These are phyloP conservation scores for Alternaria angustiovoidea DNA, from an alignment of 2,329 filamentous ascomycete genomes.

Conservation along the genomic window DNA sequence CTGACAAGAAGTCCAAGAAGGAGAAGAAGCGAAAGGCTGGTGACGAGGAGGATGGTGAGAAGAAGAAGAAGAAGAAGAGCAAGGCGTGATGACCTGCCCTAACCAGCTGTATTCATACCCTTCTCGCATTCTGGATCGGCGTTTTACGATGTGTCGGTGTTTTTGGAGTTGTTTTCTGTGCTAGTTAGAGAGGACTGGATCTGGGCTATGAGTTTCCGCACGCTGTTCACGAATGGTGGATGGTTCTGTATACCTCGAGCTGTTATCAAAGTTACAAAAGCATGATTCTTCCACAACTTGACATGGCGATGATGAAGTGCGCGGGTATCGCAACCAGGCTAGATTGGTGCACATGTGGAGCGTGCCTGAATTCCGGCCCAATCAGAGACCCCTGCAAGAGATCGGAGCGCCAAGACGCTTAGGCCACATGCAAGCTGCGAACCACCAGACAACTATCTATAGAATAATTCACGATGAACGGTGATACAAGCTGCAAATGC, in stretches of 20 bases:
- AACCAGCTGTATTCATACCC: constrained; percentile 26
- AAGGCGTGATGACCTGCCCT: constrained; percentile 36
- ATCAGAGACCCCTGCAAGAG: constrained; percentile 22
- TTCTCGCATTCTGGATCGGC: constrained; percentile 30
- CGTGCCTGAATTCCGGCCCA: constrained; percentile 23
- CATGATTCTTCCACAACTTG: constrained; percentile 4
- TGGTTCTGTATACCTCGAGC: constrained; percentile 18
- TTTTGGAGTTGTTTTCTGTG: constrained; percentile 28
- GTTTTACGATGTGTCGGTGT: constrained; percentile 33
- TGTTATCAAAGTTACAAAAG: constrained; percentile 17
- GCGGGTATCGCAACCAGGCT: not conserved
- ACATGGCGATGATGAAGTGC: not conserved
- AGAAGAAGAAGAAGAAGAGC: constrained; percentile 51
- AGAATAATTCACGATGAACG: not conserved
- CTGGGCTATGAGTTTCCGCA: constrained; percentile 12
- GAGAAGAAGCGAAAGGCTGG: constrained; percentile 50
- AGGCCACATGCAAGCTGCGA: constrained; percentile 23
- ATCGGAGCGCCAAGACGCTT: constrained; percentile 24
- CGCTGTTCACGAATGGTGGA: constrained; percentile 9
- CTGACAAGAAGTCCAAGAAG: constrained; percentile 49
- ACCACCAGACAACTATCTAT: constrained; percentile 17
- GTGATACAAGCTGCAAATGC: not conserved
- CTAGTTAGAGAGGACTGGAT: constrained; percentile 15
- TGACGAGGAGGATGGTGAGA: constrained; percentile 45
- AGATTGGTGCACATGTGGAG: not conserved